These are phyloP conservation scores for Eucalyptus decipiens DNA, from an alignment of 345 rosid species.

Conservation along the genomic window DNA sequence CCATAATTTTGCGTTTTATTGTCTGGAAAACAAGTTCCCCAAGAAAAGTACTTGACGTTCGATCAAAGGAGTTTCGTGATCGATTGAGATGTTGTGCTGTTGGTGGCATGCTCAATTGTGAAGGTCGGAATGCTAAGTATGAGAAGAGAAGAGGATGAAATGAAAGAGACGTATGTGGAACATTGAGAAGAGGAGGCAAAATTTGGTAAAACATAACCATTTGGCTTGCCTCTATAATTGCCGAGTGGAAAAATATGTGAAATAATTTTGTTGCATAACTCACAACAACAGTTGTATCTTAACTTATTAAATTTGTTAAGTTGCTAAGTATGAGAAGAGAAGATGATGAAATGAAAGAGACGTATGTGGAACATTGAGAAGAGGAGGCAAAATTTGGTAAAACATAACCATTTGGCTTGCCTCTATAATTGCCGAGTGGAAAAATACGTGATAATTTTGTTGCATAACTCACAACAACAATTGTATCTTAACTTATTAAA, in stretches of 20 bases:
- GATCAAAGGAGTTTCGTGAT: not conserved
- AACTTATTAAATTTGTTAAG: not conserved
- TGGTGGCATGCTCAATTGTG: not conserved
- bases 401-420: not conserved
- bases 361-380: not conserved
- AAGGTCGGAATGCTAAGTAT: not conserved
- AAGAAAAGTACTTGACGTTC: not conserved
- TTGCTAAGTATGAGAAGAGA: not conserved
- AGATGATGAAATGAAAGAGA: not conserved
- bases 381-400: not conserved
- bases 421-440: not conserved
- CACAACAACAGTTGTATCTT: not conserved
- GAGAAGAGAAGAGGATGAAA: not conserved
- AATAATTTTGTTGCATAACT: not conserved
- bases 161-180: not conserved
- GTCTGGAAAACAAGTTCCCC: not conserved
- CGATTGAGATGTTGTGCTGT: not conserved
- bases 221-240: not conserved
- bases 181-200: not conserved
- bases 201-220: not conserved
- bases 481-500: not conserved
- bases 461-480: not conserved
- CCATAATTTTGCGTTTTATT: not conserved
- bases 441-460: not conserved
- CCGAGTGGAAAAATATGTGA: not conserved